phyloP scores from a whole-genome alignment of 148 eudicot species.

The Amaranthus hypochondriacus region DNA sequence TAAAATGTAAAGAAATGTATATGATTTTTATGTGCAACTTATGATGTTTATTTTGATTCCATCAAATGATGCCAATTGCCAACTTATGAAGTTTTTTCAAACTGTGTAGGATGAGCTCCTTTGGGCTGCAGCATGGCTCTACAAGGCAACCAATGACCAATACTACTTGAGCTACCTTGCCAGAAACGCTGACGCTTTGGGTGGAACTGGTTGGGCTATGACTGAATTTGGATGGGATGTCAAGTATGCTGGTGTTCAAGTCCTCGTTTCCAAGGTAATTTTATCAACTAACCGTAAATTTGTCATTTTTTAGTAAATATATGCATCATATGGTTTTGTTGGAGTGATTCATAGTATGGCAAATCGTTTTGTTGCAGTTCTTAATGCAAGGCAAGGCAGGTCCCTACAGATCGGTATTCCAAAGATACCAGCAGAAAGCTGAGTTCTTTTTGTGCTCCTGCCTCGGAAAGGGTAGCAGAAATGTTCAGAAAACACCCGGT shows the following conservation, averaged over 20 bases:
- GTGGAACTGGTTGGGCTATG: slow-evolving; percentile 96
- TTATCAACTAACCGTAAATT: background rate
- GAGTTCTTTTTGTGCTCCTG: slow-evolving; percentile 91
- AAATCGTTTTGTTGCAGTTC: slow-evolving; percentile 38
- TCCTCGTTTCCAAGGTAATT: slow-evolving; percentile 85
- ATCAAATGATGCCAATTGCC: too few relatives aligned
- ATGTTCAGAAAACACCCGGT: slow-evolving; percentile 86
- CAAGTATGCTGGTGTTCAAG: slow-evolving; percentile 98
- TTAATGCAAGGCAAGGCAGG: slow-evolving; percentile 84
- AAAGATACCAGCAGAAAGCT: slow-evolving; percentile 74
- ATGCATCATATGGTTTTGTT: background rate
- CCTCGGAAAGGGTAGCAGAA: slow-evolving; percentile 73
- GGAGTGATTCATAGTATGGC: background rate
- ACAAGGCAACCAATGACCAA: slow-evolving; percentile 81
- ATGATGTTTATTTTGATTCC: too few relatives aligned
- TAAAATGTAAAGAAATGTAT: too few relatives aligned
- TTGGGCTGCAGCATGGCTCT: slow-evolving; percentile 98
- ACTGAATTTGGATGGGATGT: slow-evolving; percentile 99
- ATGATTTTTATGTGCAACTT: too few relatives aligned
- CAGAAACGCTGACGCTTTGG: slow-evolving; percentile 67
- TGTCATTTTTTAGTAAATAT: background rate
- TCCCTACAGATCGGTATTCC: slow-evolving; percentile 42
- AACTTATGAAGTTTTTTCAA: background rate
- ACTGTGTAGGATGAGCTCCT: slow-evolving; percentile 76
- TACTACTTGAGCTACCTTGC: slow-evolving; percentile 81